Percentiles rank a stretch among this genome's conserved stretches.
phyloP scores from a whole-genome alignment of 2,329 filamentous ascomycete genomes.

The Myriosclerotinia curreyana region DNA sequence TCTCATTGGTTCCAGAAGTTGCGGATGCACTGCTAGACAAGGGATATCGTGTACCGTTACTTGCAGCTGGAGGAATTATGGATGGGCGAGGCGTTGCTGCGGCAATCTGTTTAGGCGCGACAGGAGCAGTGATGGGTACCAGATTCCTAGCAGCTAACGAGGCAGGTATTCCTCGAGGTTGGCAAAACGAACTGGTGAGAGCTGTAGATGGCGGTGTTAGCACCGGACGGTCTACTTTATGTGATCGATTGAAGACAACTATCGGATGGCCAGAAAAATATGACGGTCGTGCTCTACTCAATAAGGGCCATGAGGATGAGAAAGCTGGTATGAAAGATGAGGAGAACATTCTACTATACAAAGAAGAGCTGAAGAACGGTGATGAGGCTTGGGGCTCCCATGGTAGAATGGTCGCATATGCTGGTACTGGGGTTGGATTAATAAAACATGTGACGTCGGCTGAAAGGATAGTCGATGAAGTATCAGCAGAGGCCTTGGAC shows the following conservation, averaged over 20 bases:
- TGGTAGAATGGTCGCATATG: conserved; percentile 59
- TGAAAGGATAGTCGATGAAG: conserved; percentile 47
- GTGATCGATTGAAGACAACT: conserved; percentile 53
- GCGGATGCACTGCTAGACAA: conserved; percentile 32
- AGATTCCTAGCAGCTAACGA: conserved; percentile 49
- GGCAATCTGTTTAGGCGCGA: conserved; percentile 39
- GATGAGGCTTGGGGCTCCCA: conserved; percentile 51
- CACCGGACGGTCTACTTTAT: conserved; percentile 50
- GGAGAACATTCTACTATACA: conserved; percentile 44
- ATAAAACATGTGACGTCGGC: conserved; percentile 50
- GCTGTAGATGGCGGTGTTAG: conserved; percentile 49
- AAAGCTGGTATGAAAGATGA: conserved; percentile 41
- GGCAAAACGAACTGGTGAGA: conserved; percentile 46
- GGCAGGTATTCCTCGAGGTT: conserved; percentile 47
- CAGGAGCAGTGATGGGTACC: conserved; percentile 50
- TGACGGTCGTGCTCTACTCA: conserved; percentile 56
- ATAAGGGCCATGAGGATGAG: conserved; percentile 49
- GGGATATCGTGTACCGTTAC: conserved; percentile 28
- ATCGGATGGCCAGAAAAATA: conserved; percentile 56
- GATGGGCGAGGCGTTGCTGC: conserved; percentile 41
- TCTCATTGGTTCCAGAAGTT: conserved; percentile 40
- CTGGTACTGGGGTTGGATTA: conserved; percentile 59
- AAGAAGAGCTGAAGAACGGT: conserved; percentile 46
- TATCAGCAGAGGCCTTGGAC: neutral
- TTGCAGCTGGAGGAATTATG: conserved; percentile 41